These are phyloP conservation scores for Hypoxylon subgilvum DNA, from an alignment of 495 filamentous ascomycete genomes.

Conservation along the genomic window DNA sequence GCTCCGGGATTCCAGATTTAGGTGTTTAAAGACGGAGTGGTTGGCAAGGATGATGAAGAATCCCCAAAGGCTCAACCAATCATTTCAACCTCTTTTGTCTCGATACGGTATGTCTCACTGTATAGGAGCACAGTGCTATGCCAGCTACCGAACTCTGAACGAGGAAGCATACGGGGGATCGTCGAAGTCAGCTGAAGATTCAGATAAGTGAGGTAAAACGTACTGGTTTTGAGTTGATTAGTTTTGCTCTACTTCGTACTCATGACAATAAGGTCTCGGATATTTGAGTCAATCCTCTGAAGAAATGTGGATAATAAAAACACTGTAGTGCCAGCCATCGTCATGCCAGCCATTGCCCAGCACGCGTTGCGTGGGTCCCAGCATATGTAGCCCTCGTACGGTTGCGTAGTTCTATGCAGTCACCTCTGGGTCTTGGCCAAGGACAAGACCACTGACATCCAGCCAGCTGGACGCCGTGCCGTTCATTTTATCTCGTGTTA, in stretches of 20 bases:
- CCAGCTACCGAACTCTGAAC: slow-evolving; percentile 3
- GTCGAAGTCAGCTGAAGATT: neutral
- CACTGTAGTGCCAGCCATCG: no score
- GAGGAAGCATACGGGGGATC: no score
- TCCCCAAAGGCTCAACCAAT: slow-evolving; percentile 23
- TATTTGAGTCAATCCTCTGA: neutral
- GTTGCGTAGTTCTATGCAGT: no score
- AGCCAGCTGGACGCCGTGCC: slow-evolving; percentile 19
- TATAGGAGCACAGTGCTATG: slow-evolving; percentile 9
- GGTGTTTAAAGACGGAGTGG: slow-evolving; percentile 6
- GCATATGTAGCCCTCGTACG: neutral
- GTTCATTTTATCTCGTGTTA: slow-evolving; percentile 7
- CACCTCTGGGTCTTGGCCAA: neutral
- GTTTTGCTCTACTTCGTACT: neutral
- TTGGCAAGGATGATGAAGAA: slow-evolving; percentile 26
- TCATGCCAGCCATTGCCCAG: slow-evolving; percentile 18
- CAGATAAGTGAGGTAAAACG: no score
- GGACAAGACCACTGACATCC: slow-evolving; percentile 20
- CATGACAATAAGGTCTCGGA: slow-evolving; percentile 9
- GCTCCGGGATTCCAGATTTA: slow-evolving; percentile 33
- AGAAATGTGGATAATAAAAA: neutral
- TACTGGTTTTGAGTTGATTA: slow-evolving; percentile 20
- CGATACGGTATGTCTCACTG: slow-evolving; percentile 31
- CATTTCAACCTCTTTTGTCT: slow-evolving; percentile 17
- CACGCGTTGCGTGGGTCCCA: slow-evolving; percentile 12